Evolutionary conservation across 192 early-diverging fungal genomes (phyloP).

Genomic region (Coemansia sp.): DNA sequence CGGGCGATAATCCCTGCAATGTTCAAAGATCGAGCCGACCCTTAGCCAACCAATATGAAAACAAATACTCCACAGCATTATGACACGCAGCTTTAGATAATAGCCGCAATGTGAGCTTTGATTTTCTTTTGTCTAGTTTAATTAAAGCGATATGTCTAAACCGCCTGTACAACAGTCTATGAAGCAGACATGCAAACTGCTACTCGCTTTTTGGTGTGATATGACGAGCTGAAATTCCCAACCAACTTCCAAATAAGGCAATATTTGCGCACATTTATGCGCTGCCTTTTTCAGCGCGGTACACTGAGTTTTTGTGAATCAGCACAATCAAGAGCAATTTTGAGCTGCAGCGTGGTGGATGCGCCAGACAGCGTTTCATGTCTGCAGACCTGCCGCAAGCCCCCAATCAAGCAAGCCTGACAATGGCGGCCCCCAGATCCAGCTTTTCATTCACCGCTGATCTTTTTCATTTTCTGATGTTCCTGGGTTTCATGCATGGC

Average conservation of each 20-base stretch:
- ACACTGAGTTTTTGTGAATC: not conserved
- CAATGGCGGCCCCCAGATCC: not conserved
- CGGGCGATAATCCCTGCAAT: too few relatives aligned
- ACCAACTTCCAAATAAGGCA: not conserved
- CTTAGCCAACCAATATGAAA: too few relatives aligned
- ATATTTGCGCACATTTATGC: not conserved
- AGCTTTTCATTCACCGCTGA: not conserved
- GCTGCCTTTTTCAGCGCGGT: not conserved
- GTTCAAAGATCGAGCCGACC: too few relatives aligned
- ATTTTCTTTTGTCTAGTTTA: too few relatives aligned
- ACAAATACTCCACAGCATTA: too few relatives aligned
- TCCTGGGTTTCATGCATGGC: not conserved
- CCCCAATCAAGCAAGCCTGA: not conserved
- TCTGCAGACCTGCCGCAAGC: not conserved
- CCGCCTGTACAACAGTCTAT: too few relatives aligned
- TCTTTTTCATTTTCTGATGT: not conserved
- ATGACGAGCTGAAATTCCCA: too few relatives aligned
- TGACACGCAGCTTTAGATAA: too few relatives aligned
- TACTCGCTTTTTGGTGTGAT: too few relatives aligned
- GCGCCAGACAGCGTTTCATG: not conserved
- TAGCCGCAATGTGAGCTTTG: too few relatives aligned
- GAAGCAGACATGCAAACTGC: too few relatives aligned
- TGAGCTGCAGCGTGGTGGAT: not conserved
- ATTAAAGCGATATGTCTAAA: too few relatives aligned
- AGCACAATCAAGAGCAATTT: not conserved